Evolutionary conservation across 1,284 basidiomycete species (phyloP).

Genomic region (Ceraceosorus guamensis): DNA sequence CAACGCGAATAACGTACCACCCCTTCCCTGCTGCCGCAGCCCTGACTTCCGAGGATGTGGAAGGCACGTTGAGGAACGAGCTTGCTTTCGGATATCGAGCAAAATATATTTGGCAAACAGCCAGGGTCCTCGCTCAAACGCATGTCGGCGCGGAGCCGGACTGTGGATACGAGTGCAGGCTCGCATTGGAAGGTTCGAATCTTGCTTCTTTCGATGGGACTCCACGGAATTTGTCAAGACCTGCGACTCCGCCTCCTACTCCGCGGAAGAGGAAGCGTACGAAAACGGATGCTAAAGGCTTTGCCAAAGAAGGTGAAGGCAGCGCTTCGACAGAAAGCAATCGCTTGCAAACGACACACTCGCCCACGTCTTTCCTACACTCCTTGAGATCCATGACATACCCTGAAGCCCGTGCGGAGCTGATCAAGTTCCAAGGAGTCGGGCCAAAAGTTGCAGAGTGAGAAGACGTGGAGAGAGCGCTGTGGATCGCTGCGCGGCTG

Average conservation of each 20-base stretch:
- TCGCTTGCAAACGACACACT: neutral
- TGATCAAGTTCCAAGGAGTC: conserved; percentile 76
- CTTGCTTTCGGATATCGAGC: conserved; percentile 96
- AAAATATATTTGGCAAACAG: conserved; percentile 75
- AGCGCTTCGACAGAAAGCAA: too few species aligned
- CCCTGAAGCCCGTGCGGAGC: conserved; percentile 61
- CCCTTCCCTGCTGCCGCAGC: conserved; percentile 74
- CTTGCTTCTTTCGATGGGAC: too few species aligned
- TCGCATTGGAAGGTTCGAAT: too few species aligned
- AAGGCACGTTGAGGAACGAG: conserved; percentile 56
- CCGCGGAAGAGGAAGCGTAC: neutral
- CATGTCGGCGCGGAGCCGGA: conserved; percentile 1
- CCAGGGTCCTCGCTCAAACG: conserved; percentile 63
- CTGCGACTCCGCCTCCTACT: too few species aligned
- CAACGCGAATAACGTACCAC: conserved; percentile 56
- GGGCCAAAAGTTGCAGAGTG: conserved; percentile 64
- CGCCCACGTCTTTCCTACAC: conserved; percentile 55
- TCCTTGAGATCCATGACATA: conserved; percentile 58
- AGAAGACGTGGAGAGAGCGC: conserved; percentile 4
- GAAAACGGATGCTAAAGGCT: too few species aligned
- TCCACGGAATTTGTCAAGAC: too few species aligned
- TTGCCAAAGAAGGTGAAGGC: too few species aligned
- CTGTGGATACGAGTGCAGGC: too few species aligned
- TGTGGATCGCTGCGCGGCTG: neutral
- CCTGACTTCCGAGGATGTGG: conserved; percentile 59